Conservation (phyloP, 2,329 filamentous ascomycete species). For the Mariannaea elegans region DNA sequence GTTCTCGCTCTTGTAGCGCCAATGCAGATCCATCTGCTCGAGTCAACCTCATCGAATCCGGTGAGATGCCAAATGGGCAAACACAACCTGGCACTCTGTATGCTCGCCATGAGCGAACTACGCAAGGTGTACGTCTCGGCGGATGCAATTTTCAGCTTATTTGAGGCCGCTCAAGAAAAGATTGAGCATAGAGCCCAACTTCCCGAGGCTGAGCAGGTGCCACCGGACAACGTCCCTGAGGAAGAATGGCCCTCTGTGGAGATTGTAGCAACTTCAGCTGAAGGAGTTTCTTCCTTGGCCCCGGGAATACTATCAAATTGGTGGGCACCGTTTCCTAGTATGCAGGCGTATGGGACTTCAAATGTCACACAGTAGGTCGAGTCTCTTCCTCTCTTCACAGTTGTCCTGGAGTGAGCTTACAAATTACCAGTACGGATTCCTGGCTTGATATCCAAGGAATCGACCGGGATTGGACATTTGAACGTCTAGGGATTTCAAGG, state of each 20-base stretch:
- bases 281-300: background rate
- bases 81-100: constrained; percentile 20
- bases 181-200: background rate
- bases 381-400: background rate
- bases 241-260: background rate
- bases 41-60: constrained; percentile 13
- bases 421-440: background rate
- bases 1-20: constrained; percentile 18
- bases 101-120: constrained; percentile 20
- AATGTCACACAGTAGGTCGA: background rate
- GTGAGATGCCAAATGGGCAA: constrained; percentile 13
- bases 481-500: background rate
- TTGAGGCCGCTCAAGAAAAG: constrained; percentile 12
- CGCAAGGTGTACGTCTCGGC: constrained; percentile 18
- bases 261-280: background rate
- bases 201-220: background rate
- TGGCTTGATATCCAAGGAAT: constrained; percentile 3
- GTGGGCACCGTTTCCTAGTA: background rate
- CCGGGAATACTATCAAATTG: constrained; percentile 1
- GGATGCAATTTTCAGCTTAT: constrained; percentile 12
- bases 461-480: background rate
- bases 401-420: background rate
- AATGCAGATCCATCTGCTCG: constrained; percentile 25
- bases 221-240: background rate
- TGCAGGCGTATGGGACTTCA: background rate